Evolutionary conservation across 106 monocot genomes (phyloP).

Genomic region (Allium cepa): DNA sequence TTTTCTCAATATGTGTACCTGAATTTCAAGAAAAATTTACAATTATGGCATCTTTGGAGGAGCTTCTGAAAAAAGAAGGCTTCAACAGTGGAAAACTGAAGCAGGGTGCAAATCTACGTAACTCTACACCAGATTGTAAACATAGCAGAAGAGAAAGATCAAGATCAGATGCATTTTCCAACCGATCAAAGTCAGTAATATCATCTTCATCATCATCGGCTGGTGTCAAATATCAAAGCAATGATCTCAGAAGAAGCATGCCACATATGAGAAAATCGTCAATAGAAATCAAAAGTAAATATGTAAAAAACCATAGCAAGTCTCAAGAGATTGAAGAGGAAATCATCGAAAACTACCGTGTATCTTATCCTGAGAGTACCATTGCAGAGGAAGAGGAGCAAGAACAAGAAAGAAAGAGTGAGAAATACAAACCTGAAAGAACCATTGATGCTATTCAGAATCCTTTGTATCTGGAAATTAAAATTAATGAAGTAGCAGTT

Average conservation of each 20-base stretch:
- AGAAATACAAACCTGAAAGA: slow-evolving; percentile 6
- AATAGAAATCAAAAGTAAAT: not conserved
- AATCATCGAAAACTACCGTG: not conserved
- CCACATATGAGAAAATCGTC: not conserved
- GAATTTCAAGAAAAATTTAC: not conserved
- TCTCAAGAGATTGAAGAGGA: slow-evolving; percentile 1
- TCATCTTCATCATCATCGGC: not conserved
- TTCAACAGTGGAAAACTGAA: not conserved
- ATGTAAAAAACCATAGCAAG: slow-evolving; percentile 1
- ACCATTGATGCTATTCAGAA: not conserved
- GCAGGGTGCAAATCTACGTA: not conserved
- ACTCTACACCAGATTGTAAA: not conserved
- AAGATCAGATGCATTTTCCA: slow-evolving; percentile 3
- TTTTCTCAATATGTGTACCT: not conserved
- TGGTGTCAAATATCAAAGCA: not conserved
- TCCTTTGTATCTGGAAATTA: not conserved
- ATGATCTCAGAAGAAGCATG: slow-evolving; percentile 7
- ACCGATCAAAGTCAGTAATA: not conserved
- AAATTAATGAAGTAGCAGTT: slow-evolving; percentile 27
- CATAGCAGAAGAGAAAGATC: not conserved
- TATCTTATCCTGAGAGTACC: slow-evolving; percentile 3
- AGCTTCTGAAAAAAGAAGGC: not conserved
- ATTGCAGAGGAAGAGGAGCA: not conserved
- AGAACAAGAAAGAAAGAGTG: not conserved
- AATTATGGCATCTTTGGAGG: not conserved